A percentile compares a stretch with the other conserved stretches of the same genome.
Conservation (phyloP, 2,329 filamentous ascomycete species). For the Colletotrichum coccodes region DNA sequence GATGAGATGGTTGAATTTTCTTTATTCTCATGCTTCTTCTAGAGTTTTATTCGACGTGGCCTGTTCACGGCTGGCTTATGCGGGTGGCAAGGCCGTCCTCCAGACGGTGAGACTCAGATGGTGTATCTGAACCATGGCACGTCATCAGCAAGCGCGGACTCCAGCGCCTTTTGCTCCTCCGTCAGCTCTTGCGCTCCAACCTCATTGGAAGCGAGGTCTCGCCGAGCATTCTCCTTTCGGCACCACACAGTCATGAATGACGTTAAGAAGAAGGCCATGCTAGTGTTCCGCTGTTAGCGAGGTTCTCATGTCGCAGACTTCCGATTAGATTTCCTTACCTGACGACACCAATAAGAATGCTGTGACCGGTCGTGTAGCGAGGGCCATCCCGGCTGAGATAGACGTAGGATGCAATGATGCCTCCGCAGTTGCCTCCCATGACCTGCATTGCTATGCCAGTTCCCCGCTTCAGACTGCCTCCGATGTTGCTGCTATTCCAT, state of each 20-base stretch:
- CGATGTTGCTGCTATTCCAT: slow-evolving; percentile 63
- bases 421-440: slow-evolving; percentile 59
- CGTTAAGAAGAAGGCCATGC: slow-evolving; percentile 44
- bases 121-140: slow-evolving; percentile 45
- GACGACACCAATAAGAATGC: slow-evolving; percentile 51
- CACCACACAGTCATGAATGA: slow-evolving; percentile 45
- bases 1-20: no score
- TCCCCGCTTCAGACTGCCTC: slow-evolving; percentile 58
- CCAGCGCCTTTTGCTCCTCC: slow-evolving; percentile 41
- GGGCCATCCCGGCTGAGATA: slow-evolving; percentile 55
- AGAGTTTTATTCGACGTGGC: no score
- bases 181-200: slow-evolving; percentile 35
- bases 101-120: slow-evolving; percentile 10
- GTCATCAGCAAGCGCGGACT: slow-evolving; percentile 43
- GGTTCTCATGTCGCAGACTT: slow-evolving; percentile 6
- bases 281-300: slow-evolving; percentile 18
- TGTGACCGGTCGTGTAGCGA: slow-evolving; percentile 55
- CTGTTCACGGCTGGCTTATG: not conserved
- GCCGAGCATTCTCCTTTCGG: slow-evolving; percentile 42
- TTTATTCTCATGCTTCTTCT: no score
- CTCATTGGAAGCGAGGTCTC: slow-evolving; percentile 37
- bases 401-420: slow-evolving; percentile 58
- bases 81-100: accelerated
- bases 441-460: slow-evolving; percentile 64
- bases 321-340: not conserved